Evolutionary conservation across 176 grass and related monocot genomes (phyloP).

Genomic region (Phyllostachys edulis): DNA sequence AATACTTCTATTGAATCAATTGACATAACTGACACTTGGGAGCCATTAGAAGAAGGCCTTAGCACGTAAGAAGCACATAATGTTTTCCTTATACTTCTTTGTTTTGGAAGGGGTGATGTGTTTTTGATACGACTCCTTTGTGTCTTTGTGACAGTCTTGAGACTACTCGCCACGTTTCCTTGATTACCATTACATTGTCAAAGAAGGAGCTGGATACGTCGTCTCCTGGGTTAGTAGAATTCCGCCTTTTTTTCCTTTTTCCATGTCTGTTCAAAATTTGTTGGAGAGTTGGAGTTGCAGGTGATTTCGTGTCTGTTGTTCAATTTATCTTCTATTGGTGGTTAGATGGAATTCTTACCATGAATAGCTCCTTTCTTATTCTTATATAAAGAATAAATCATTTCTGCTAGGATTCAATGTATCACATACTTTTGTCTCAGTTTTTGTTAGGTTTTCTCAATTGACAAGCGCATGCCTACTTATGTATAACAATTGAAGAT

Average conservation of each 20-base stretch:
- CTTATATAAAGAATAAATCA: neutral
- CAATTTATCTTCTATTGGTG: neutral
- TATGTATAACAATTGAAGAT: neutral
- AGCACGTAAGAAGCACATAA: slow-evolving; percentile 34
- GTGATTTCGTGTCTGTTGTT: neutral
- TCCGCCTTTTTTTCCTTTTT: neutral
- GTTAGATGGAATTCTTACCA: neutral
- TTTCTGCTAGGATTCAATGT: slow-evolving; percentile 3
- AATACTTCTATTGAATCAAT: slow-evolving; percentile 57
- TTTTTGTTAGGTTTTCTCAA: neutral
- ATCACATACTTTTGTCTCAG: neutral
- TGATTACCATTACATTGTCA: slow-evolving; percentile 67
- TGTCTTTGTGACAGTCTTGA: slow-evolving; percentile 47
- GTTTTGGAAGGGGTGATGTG: neutral
- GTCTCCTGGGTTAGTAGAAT: slow-evolving; percentile 56
- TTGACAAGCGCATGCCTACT: neutral
- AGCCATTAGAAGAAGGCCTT: slow-evolving; percentile 74
- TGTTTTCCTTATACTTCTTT: neutral
- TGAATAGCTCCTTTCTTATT: neutral
- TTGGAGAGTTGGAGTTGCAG: neutral
- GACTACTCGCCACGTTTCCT: slow-evolving; percentile 70
- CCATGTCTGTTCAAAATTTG: neutral
- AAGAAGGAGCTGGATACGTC: slow-evolving; percentile 70
- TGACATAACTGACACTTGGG: slow-evolving; percentile 76
- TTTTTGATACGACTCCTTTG: neutral